Evolutionary conservation across 768 basidiomycete species (phyloP).

Genomic region (Amanita muscaria): DNA sequence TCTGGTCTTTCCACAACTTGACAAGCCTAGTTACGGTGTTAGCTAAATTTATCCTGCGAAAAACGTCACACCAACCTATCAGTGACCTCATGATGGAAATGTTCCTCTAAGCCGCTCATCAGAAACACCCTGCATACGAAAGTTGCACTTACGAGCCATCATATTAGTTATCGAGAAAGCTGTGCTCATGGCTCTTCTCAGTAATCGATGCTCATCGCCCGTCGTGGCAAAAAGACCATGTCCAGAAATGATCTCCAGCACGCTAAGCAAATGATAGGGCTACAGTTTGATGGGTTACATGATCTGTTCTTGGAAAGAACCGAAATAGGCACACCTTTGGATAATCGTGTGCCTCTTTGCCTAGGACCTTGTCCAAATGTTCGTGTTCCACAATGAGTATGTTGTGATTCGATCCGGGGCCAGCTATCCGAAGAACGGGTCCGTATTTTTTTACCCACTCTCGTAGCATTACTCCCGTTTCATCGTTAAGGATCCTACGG

Average conservation of each 20-base stretch:
- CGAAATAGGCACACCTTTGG: slow-evolving; percentile 28
- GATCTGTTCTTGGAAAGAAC: neutral
- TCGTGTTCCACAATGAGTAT: slow-evolving; percentile 32
- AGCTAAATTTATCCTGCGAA: no score
- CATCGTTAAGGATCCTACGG: slow-evolving; percentile 26
- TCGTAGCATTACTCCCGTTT: slow-evolving; percentile 32
- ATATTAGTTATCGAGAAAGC: slow-evolving; percentile 33
- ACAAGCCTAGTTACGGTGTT: no score
- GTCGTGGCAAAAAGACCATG: slow-evolving; percentile 35
- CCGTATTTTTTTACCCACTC: slow-evolving; percentile 35
- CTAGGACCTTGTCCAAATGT: slow-evolving; percentile 31
- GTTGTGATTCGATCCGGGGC: slow-evolving; percentile 32
- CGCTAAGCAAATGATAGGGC: slow-evolving; percentile 31
- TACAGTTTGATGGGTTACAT: slow-evolving; percentile 8
- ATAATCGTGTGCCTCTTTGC: slow-evolving; percentile 30
- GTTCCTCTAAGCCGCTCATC: slow-evolving; percentile 27
- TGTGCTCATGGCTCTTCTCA: slow-evolving; percentile 37
- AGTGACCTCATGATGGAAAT: slow-evolving; percentile 41
- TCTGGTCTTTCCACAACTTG: no score
- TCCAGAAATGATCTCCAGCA: slow-evolving; percentile 29
- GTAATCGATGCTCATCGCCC: slow-evolving; percentile 32
- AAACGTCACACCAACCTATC: slow-evolving; percentile 24
- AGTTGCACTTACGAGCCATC: slow-evolving; percentile 9
- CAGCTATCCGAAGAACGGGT: slow-evolving; percentile 31
- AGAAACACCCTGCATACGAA: neutral